Conservation (phyloP, 148 eudicot species). For the Mesembryanthemum crystallinum region DNA sequence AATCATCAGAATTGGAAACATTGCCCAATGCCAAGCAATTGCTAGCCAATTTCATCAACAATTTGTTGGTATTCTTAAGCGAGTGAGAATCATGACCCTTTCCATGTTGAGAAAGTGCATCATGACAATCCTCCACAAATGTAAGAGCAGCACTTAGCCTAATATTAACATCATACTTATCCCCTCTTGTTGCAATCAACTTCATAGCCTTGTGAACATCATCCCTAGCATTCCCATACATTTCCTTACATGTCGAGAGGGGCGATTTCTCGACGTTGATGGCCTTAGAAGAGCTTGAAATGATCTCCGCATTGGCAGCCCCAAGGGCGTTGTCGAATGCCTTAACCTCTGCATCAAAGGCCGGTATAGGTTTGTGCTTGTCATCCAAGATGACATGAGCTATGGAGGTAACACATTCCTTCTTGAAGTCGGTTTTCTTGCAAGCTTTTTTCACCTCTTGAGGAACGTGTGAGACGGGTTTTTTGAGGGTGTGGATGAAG, state of each 20-base stretch:
- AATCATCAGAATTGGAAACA: background rate
- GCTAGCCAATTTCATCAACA: conserved; percentile 17
- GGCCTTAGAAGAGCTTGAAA: background rate
- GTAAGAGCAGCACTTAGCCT: conserved; percentile 26
- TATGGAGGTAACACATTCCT: conserved; percentile 17
- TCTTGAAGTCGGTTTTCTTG: conserved; percentile 11
- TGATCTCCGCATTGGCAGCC: conserved; percentile 7
- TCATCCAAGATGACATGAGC: background rate
- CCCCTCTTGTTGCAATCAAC: background rate
- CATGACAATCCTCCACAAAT: conserved; percentile 18
- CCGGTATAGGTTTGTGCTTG: background rate
- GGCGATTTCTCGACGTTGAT: background rate
- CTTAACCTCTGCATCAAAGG: conserved; percentile 4
- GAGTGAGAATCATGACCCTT: background rate
- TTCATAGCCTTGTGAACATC: conserved; percentile 15
- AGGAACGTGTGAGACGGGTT: background rate
- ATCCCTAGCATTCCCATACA: conserved; percentile 27
- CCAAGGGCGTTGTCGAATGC: conserved; percentile 18
- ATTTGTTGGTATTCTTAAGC: background rate
- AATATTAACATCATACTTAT: conserved; percentile 24
- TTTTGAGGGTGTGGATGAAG: background rate
- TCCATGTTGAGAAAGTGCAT: background rate
- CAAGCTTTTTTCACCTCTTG: conserved; percentile 15
- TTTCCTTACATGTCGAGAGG: conserved; percentile 16
- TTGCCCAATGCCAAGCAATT: conserved; percentile 23